Evolutionary conservation across 352 stramenopile genomes (phyloP).

Genomic region (Thalassiosira mediterranea): DNA sequence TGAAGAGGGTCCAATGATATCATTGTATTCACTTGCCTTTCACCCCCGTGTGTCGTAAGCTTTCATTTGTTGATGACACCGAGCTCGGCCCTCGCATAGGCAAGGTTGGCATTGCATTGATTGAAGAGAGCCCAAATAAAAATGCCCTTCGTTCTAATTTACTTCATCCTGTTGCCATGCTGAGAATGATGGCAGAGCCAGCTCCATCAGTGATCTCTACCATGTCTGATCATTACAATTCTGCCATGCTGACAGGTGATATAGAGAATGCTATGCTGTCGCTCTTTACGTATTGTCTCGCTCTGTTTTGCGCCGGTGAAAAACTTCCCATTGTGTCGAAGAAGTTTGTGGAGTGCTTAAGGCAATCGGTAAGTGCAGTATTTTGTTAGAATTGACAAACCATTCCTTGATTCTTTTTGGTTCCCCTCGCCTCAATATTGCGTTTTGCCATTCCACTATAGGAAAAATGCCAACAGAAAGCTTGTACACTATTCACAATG

Average conservation of each 20-base stretch:
- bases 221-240: conserved; percentile 14
- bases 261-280: conserved; percentile 15
- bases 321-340: conserved; percentile 1
- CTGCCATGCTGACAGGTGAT: conserved; percentile 23
- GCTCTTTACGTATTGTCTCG: conserved; percentile 2
- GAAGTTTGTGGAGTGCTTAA: conserved; percentile 15
- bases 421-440: too few relatives aligned
- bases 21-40: too few relatives aligned
- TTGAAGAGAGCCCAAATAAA: conserved; percentile 14
- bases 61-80: conserved; percentile 21
- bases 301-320: background rate
- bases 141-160: conserved; percentile 16
- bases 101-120: conserved; percentile 17
- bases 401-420: too few relatives aligned
- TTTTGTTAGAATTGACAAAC: too few relatives aligned
- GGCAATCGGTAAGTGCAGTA: conserved; percentile 16
- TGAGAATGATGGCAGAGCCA: too few relatives aligned
- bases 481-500: too few relatives aligned
- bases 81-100: conserved; percentile 16
- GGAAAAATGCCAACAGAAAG: too few relatives aligned
- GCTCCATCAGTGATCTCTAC: conserved; percentile 1
- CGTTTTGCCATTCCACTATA: too few relatives aligned
- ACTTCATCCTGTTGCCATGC: too few relatives aligned
- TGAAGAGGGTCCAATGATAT: too few relatives aligned
- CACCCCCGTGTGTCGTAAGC: too few relatives aligned